Percentiles rank a stretch among this genome's conserved stretches.
Conservation (phyloP, 2,329 filamentous ascomycete species). For the Chrysosphaeria jannelii region DNA sequence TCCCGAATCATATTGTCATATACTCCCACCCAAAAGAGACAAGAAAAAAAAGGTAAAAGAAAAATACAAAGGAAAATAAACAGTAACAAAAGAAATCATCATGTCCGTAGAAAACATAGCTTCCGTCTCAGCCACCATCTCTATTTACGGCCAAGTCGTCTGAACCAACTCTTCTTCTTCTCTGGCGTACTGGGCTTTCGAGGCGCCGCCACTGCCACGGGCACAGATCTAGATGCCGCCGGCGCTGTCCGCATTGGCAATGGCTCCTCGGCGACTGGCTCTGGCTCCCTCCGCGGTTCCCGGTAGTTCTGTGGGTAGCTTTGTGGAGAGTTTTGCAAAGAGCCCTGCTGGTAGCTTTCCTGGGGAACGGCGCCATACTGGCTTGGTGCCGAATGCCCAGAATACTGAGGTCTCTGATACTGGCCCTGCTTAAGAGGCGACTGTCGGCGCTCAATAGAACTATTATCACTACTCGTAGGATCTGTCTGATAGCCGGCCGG, state of each 20-base stretch:
- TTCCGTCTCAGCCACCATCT: too few species aligned
- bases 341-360: slow-evolving; percentile 1
- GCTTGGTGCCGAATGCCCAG: background rate
- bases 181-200: too few species aligned
- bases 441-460: slow-evolving; percentile 41
- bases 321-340: slow-evolving; percentile 1
- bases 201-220: too few species aligned
- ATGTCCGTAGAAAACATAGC: too few species aligned
- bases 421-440: slow-evolving; percentile 2
- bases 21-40: too few species aligned
- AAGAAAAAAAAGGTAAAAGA: too few species aligned
- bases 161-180: too few species aligned
- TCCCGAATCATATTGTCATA: too few species aligned
- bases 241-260: slow-evolving; percentile 1
- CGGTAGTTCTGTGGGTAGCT: too few species aligned
- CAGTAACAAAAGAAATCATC: too few species aligned
- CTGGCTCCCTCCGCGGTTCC: background rate
- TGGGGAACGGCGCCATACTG: slow-evolving; percentile 1
- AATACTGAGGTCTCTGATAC: slow-evolving; percentile 16
- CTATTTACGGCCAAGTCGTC: too few species aligned
- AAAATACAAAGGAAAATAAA: too few species aligned
- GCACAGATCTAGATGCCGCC: slow-evolving; percentile 1
- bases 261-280: slow-evolving; percentile 6
- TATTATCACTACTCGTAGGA: slow-evolving; percentile 68
- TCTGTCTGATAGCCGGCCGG: slow-evolving; percentile 58